These are phyloP conservation scores for Oidiodendron maius DNA, from an alignment of 495 filamentous ascomycete species.

Conservation along the genomic window DNA sequence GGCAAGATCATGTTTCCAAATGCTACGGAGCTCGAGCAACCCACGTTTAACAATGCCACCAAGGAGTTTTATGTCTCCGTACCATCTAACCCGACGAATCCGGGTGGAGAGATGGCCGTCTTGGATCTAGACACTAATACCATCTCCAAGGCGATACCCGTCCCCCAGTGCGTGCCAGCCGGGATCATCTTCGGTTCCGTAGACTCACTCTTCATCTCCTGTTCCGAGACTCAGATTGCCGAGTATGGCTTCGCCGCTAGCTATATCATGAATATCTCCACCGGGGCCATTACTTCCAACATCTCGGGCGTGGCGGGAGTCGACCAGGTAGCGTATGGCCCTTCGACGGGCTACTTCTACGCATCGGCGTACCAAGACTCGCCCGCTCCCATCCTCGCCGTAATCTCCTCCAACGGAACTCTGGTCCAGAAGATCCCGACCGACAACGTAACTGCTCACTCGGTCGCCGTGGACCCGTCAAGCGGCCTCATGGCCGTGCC, in stretches of 20 bases:
- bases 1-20: background rate
- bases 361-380: background rate
- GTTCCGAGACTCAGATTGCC: background rate
- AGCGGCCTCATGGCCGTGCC: background rate
- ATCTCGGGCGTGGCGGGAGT: background rate
- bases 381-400: background rate
- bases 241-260: background rate
- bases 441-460: too few relatives aligned
- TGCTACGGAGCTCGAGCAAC: background rate
- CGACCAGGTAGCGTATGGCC: background rate
- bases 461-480: too few relatives aligned
- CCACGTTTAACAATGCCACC: background rate
- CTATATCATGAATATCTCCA: background rate
- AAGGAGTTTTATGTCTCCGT: background rate
- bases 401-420: background rate
- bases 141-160: background rate
- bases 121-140: background rate
- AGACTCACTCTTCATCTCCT: background rate
- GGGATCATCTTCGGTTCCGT: background rate
- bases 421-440: too few relatives aligned
- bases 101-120: background rate
- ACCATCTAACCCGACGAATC: background rate
- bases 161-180: background rate
- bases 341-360: background rate
- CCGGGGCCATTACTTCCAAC: background rate